Percentiles rank a stretch among this genome's conserved stretches.
Conservation (phyloP, 768 basidiomycete species). For the Termitomyces sp. region DNA sequence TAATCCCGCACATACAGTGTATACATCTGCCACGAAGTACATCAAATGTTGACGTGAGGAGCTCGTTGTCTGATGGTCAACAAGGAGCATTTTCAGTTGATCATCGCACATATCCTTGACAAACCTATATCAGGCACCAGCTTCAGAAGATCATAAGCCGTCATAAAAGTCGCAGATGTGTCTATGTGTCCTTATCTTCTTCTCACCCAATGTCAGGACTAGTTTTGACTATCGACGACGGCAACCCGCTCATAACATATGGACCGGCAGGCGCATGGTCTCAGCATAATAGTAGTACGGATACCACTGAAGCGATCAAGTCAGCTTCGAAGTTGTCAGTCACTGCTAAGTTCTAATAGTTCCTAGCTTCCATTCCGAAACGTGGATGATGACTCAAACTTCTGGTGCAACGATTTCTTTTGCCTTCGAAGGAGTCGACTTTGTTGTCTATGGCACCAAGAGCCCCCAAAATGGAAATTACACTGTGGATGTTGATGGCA, state of each 20-base stretch:
- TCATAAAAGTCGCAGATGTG: neutral
- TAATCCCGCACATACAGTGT: neutral
- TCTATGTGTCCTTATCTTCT: neutral
- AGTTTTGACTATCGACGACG: neutral
- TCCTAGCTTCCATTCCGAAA: neutral
- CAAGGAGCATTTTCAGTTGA: neutral
- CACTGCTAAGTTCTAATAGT: neutral
- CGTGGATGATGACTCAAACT: neutral
- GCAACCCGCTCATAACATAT: neutral
- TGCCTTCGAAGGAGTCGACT: conserved; percentile 2
- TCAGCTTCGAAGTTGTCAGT: neutral
- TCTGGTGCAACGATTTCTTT: conserved; percentile 6
- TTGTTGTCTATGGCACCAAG: conserved; percentile 2
- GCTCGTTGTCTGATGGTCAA: neutral
- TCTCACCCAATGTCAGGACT: neutral
- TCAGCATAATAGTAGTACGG: neutral
- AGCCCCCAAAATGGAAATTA: conserved; percentile 2
- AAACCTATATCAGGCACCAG: neutral
- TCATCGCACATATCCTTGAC: neutral
- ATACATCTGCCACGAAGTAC: neutral
- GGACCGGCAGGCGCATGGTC: neutral
- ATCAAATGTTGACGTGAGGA: neutral
- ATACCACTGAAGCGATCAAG: neutral
- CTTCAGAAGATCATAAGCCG: neutral
- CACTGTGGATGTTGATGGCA: conserved; percentile 1